A percentile compares a stretch with the other conserved stretches of the same genome.
Evolutionary conservation across 495 filamentous ascomycete species (phyloP).

Genomic region (Xylaria sp.): DNA sequence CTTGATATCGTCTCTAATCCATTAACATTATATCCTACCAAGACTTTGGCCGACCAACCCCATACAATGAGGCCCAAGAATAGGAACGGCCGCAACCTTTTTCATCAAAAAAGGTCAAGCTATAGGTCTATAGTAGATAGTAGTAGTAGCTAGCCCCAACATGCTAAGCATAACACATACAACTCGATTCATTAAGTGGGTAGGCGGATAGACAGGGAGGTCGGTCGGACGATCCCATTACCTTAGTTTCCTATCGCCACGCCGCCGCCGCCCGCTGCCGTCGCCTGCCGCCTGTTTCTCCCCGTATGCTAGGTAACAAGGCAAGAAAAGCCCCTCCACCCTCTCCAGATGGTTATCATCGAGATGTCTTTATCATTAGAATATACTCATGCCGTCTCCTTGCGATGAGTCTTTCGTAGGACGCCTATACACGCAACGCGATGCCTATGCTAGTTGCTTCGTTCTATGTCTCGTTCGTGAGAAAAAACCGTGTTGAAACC

Average conservation of each 20-base stretch:
- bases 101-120: constrained; percentile 2
- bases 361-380: constrained; percentile 26
- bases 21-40: constrained; percentile 32
- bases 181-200: constrained; percentile 22
- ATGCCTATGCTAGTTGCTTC: constrained; percentile 25
- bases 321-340: not conserved
- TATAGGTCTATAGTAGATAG: constrained; percentile 26
- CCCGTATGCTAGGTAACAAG: not conserved
- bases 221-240: not conserved
- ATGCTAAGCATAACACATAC: constrained; percentile 26
- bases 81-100: not conserved
- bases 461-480: constrained; percentile 26
- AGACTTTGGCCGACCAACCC: constrained; percentile 10
- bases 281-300: not conserved
- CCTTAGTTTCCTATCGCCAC: not conserved
- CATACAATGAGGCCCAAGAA: constrained; percentile 14
- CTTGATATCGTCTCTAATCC: constrained; percentile 26
- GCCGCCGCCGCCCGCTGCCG: not conserved
- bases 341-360: not conserved
- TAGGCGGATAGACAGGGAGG: not conserved
- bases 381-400: constrained; percentile 23
- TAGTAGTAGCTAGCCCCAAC: constrained; percentile 17
- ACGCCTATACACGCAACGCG: constrained; percentile 27
- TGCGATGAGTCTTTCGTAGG: constrained; percentile 24
- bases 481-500: constrained; percentile 23